Evolutionary conservation across 2,329 filamentous ascomycete genomes (phyloP).

Genomic region (Dothistroma septosporum): DNA sequence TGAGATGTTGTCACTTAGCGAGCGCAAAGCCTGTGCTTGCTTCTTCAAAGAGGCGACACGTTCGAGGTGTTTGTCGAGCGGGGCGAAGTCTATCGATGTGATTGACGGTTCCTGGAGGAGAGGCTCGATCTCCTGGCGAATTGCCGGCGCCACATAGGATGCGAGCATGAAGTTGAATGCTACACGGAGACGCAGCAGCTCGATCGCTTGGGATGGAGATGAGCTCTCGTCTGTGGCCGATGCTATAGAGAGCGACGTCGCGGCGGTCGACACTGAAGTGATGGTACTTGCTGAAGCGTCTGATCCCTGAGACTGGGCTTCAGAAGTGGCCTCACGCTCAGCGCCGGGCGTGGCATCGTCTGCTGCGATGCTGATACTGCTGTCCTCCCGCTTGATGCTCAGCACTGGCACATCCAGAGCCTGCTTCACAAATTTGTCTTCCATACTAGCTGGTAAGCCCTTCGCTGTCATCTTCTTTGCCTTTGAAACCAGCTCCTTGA

Average conservation of each 20-base stretch:
- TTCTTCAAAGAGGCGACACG: slow-evolving; percentile 63
- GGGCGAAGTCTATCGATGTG: slow-evolving; percentile 58
- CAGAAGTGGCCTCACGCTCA: slow-evolving; percentile 13
- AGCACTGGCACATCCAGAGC: slow-evolving; percentile 72
- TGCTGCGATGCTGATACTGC: slow-evolving; percentile 32
- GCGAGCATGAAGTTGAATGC: slow-evolving; percentile 62
- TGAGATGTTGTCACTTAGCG: slow-evolving; percentile 62
- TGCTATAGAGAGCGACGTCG: slow-evolving; percentile 31
- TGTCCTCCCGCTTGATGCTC: slow-evolving; percentile 59
- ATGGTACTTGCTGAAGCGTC: slow-evolving; percentile 27
- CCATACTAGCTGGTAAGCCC: slow-evolving; percentile 73
- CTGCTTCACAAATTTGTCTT: slow-evolving; percentile 76
- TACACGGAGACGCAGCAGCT: slow-evolving; percentile 61
- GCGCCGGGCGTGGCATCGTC: slow-evolving; percentile 23
- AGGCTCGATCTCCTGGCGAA: slow-evolving; percentile 44
- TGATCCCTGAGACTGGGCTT: slow-evolving; percentile 21
- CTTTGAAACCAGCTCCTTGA: slow-evolving; percentile 63
- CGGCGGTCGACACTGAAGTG: slow-evolving; percentile 22
- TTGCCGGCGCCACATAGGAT: slow-evolving; percentile 53
- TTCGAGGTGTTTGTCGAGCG: slow-evolving; percentile 66
- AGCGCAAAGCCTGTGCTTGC: slow-evolving; percentile 66
- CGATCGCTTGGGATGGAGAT: slow-evolving; percentile 41
- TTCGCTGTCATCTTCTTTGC: slow-evolving; percentile 62
- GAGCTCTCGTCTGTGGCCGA: slow-evolving; percentile 17
- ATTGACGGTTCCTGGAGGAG: slow-evolving; percentile 37